Percentiles rank a stretch among this genome's conserved stretches.
Evolutionary conservation across 2,329 filamentous ascomycete genomes (phyloP).

Genomic region (Phyllosticta citrichinensis): DNA sequence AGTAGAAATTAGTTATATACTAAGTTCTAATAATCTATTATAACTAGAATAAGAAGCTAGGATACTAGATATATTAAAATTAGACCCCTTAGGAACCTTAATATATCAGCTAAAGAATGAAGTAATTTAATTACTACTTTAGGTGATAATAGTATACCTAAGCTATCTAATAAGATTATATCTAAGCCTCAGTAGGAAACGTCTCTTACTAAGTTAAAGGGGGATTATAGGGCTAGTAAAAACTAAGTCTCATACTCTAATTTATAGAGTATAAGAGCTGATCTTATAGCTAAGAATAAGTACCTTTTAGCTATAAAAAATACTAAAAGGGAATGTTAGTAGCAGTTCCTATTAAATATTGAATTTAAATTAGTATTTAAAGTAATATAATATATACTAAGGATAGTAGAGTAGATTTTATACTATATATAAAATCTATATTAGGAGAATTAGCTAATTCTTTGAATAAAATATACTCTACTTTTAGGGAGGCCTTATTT

Average conservation of each 20-base stretch:
- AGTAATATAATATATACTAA: too few relatives aligned
- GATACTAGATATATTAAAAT: neutral
- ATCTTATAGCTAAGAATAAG: too few relatives aligned
- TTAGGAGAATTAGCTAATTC: too few relatives aligned
- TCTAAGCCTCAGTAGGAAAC: neutral
- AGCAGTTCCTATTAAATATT: too few relatives aligned
- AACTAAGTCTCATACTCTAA: conserved; percentile 12
- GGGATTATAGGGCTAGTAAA: conserved; percentile 3
- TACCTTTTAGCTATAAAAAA: too few relatives aligned
- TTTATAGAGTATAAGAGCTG: neutral
- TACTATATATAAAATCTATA: too few relatives aligned
- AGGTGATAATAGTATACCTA: neutral
- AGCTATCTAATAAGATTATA: neutral
- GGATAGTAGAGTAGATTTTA: too few relatives aligned
- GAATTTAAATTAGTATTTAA: too few relatives aligned
- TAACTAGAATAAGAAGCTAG: neutral
- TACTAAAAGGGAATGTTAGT: too few relatives aligned
- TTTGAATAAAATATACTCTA: too few relatives aligned
- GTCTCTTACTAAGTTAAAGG: neutral
- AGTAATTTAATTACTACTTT: neutral
- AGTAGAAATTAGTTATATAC: neutral
- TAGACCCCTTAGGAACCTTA: neutral
- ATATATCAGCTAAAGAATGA: neutral
- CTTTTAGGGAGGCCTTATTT: too few relatives aligned
- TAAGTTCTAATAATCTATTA: neutral